Evolutionary conservation across 2,329 filamentous ascomycete species (phyloP).

Genomic region (Ceratocystiopsis minuta): DNA sequence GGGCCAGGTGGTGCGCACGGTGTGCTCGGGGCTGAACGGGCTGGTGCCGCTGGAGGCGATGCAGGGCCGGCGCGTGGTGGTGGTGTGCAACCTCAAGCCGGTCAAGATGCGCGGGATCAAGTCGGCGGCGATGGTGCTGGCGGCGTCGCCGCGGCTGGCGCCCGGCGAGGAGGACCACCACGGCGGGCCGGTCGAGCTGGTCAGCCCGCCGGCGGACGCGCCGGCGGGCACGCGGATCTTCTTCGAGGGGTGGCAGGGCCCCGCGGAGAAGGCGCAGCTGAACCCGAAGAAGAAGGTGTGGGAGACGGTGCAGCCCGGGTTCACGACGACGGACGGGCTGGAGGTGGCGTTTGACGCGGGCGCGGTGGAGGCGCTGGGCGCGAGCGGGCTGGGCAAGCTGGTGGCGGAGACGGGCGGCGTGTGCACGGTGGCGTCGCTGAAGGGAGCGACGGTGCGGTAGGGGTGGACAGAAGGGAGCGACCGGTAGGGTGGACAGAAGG

Average conservation of each 20-base stretch:
- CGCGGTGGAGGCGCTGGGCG: slow-evolving; percentile 58
- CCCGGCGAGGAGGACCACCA: slow-evolving; percentile 75
- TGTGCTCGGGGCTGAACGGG: slow-evolving; percentile 92
- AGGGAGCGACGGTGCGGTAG: slow-evolving; percentile 69
- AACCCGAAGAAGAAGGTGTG: slow-evolving; percentile 99
- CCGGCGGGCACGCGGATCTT: slow-evolving; percentile 73
- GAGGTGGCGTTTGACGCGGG: slow-evolving; percentile 76
- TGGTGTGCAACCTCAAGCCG: slow-evolving; percentile 95
- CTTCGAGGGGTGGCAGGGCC: slow-evolving; percentile 89
- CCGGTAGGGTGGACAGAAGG: too few species aligned
- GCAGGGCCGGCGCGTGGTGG: slow-evolving; percentile 88
- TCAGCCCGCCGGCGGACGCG: slow-evolving; percentile 59
- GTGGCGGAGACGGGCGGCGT: slow-evolving; percentile 60
- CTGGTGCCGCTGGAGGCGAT: slow-evolving; percentile 85
- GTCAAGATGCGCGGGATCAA: slow-evolving; percentile 92
- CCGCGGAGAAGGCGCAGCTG: slow-evolving; percentile 77
- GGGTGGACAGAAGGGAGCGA: too few species aligned
- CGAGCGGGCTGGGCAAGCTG: slow-evolving; percentile 48
- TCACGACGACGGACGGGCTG: slow-evolving; percentile 66
- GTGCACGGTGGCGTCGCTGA: slow-evolving; percentile 69
- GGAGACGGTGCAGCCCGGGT: slow-evolving; percentile 92
- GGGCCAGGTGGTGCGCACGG: slow-evolving; percentile 79
- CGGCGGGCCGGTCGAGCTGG: slow-evolving; percentile 81
- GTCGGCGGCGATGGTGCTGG: slow-evolving; percentile 76
- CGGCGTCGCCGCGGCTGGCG: slow-evolving; percentile 67